Percentiles rank a stretch among this genome's conserved stretches.
phyloP scores from a whole-genome alignment of 2,329 filamentous ascomycete genomes.

The Coniella lustricola region DNA sequence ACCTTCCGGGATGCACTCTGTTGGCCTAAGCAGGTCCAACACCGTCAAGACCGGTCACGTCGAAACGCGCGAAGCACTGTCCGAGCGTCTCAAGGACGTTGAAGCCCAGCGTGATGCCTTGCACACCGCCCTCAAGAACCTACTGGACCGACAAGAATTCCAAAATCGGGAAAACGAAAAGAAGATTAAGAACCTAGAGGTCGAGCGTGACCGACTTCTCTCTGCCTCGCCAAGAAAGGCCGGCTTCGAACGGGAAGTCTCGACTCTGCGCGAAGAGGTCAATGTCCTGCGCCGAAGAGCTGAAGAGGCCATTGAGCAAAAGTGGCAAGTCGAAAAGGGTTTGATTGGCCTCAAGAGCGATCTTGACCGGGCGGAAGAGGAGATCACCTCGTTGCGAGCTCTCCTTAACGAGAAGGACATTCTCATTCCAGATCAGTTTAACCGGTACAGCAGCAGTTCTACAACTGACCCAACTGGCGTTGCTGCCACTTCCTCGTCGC shows the following conservation, averaged over 20 bases:
- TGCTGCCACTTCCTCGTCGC: conserved; percentile 60
- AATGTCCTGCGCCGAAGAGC: conserved; percentile 76
- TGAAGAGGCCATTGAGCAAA: conserved; percentile 89
- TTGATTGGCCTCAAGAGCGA: conserved; percentile 89
- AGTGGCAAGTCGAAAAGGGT: conserved; percentile 93
- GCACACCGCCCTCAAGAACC: conserved; percentile 75
- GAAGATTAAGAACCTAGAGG: conserved; percentile 67
- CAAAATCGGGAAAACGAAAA: conserved; percentile 81
- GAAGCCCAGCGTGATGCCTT: conserved; percentile 90
- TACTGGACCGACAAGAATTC: conserved; percentile 78
- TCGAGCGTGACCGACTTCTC: conserved; percentile 68
- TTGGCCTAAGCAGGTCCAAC: conserved; percentile 45
- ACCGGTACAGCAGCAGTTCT: conserved; percentile 29
- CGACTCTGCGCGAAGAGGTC: conserved; percentile 74
- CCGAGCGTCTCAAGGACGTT: conserved; percentile 81
- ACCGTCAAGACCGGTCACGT: conserved; percentile 42
- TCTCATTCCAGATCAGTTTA: conserved; percentile 56
- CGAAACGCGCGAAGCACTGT: conserved; percentile 61
- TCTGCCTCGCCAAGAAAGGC: conserved; percentile 62
- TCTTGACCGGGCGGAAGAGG: conserved; percentile 87
- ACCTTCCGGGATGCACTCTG: conserved; percentile 21
- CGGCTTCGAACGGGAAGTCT: conserved; percentile 79
- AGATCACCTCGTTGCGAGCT: conserved; percentile 74
- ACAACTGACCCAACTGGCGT: conserved; percentile 33
- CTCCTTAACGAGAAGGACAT: conserved; percentile 81